Evolutionary conservation across 306 rosid species (phyloP), one percentile per base, ranked within the genome.

Genomic region (Gastrolobium bilobum): DNA sequence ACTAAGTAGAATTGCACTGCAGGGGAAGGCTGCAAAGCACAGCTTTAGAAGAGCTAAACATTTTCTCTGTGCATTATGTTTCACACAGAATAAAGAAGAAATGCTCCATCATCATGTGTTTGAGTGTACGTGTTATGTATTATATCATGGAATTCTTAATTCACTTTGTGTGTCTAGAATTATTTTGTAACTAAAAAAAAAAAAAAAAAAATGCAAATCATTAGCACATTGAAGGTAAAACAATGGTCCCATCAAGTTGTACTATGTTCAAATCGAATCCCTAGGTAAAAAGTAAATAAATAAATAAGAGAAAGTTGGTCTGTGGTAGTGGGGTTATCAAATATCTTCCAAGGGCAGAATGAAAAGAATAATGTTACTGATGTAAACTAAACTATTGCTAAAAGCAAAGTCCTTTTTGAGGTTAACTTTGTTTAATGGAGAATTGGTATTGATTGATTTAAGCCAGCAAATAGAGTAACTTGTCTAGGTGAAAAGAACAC

Each of bases 251-350:
- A 54, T 40, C 39, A 73, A 62, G 79, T 47, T 59, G 73, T 79
- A 79, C 75, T 20, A 66, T 51, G 76, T 51, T 71, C 62, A 44
- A 14, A 47, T 66, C 78, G 85, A 75, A 84, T 84, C 88, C 86
- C 86, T 0, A 82, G 76, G 87, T 39, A 38, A 54, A 51, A 30
- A 82, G 11, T 0, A 37, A 10, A 33, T 33, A 8, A 48, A 20
- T 20, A 59, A 68, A n/a, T 40, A 37, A 76, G 52, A 40, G 50
- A 64, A 79, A 39, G 76, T 38, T 56, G 39, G 10, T 48, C 62
- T 8, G 71, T 44, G 68, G 57, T 76, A 75, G 85, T 80, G 80
- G 77, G 73, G 53, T 67, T 68, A 52, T 38, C 9, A 34, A 20
- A 10, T 48, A 48, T 71, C 76, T 80, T 62, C 77, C 77, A 59